These are phyloP conservation scores for Linnemannia elongata DNA, from an alignment of 192 early-diverging fungal genomes.

Conservation along the genomic window DNA sequence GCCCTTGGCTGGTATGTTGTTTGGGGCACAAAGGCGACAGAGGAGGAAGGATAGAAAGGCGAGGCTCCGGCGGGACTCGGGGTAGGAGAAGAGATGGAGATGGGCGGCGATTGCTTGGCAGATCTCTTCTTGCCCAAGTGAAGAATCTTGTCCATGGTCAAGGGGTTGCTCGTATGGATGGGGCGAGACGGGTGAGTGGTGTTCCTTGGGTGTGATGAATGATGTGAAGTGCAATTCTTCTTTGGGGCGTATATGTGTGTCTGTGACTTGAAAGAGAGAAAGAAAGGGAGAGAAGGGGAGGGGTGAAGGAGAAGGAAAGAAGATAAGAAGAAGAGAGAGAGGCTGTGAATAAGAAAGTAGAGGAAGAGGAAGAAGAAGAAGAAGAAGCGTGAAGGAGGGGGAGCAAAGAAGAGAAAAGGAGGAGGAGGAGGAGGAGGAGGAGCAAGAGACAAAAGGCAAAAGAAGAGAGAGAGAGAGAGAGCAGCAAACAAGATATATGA, in stretches of 20 bases:
- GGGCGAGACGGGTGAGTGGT: background rate
- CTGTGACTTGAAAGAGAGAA: too few relatives aligned
- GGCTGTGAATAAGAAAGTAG: background rate
- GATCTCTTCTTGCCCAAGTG: slow-evolving; percentile 56
- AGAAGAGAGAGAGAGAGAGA: background rate
- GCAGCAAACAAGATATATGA: slow-evolving; percentile 1
- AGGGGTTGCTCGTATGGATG: background rate
- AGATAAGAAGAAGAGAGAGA: background rate
- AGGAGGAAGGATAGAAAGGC: slow-evolving; percentile 27
- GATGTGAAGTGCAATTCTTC: background rate
- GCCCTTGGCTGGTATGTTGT: slow-evolving; percentile 49
- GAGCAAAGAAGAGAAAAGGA: slow-evolving; percentile 5
- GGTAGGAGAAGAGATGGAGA: slow-evolving; percentile 51
- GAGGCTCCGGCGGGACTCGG: slow-evolving; percentile 30
- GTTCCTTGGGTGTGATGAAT: background rate
- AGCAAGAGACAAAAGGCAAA: background rate
- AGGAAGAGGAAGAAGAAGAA: background rate
- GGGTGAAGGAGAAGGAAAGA: background rate
- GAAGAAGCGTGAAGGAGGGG: background rate
- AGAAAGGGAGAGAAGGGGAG: background rate
- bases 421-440: background rate
- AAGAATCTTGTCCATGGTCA: slow-evolving; percentile 50
- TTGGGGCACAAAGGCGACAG: slow-evolving; percentile 35
- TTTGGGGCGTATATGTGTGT: background rate
- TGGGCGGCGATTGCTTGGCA: slow-evolving; percentile 42